These are phyloP conservation scores for Aplosporella prunicola DNA, from an alignment of 2,329 filamentous ascomycete species.

Conservation along the genomic window DNA sequence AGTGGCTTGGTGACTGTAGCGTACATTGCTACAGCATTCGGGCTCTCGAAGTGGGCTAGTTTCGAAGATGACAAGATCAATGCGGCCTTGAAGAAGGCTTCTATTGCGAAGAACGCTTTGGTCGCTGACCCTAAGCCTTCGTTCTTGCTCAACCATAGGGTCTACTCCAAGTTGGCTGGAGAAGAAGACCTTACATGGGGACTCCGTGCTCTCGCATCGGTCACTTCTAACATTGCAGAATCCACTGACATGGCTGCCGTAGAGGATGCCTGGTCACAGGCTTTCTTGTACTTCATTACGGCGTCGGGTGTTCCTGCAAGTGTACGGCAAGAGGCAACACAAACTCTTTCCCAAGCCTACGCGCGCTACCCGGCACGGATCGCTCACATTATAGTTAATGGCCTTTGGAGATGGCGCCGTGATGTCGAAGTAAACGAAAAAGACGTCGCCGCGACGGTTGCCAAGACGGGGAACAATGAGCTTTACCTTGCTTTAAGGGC, in stretches of 20 bases:
- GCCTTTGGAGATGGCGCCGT: conserved; percentile 72
- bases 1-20: conserved; percentile 73
- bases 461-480: conserved; percentile 55
- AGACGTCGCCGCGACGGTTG: conserved; percentile 58
- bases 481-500: conserved; percentile 53
- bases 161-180: conserved; percentile 68
- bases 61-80: conserved; percentile 48
- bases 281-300: conserved; percentile 69
- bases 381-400: conserved; percentile 55
- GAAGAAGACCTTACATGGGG: conserved; percentile 76
- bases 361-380: conserved; percentile 47
- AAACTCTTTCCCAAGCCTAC: conserved; percentile 57
- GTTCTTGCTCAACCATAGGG: conserved; percentile 72
- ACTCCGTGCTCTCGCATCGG: conserved; percentile 56
- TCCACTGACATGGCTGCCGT: conserved; percentile 36
- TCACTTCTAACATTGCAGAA: conserved; percentile 47
- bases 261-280: conserved; percentile 70
- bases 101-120: conserved; percentile 56
- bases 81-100: conserved; percentile 51
- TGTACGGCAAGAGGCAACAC: conserved; percentile 54
- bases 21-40: conserved; percentile 62
- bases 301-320: conserved; percentile 51
- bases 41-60: conserved; percentile 43
- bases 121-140: conserved; percentile 71
- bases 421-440: conserved; percentile 62